Base-by-base conservation (phyloP, 2,329 filamentous ascomycete genomes). In the Scopulariopsis brevicaulis region DNA sequence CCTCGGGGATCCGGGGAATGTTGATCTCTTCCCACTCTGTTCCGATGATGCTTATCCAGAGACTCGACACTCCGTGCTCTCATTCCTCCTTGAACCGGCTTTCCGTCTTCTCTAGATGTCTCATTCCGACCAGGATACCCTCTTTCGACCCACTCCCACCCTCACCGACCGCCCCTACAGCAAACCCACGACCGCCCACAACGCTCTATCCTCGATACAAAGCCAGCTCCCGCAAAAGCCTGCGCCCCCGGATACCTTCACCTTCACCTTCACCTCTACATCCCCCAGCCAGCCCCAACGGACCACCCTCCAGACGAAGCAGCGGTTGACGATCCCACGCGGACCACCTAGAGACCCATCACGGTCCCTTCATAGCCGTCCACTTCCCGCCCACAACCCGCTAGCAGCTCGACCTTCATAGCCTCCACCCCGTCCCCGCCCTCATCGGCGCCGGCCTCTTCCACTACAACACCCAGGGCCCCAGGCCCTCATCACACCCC, bases 181-280 rank as follows among this genome's bases (percentile, higher is more conserved):
- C 54, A 7, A 22, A 56, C 53, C 57, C 65, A 69, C 5, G 12
- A 12, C 6, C 37, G 37, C 37, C 34, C 37, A 15, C 64, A 58
- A 84, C 83, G 81, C 75, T 84, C 65, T 76, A 77, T 72, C 62
- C 69, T 84, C 59, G 75, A 77, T 18, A 80, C 80, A 53, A 84
- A 84, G 68, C 69, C 83, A 62, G 81, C 80, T 60, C 72, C 84
- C 63, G 80, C 74, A 62, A 82, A 81, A 65, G 75, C 75, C 55
- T 81, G 81, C 65, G 67, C 84, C 77, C 46, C 77, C 72, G 67
- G 71, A 82, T 62, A 68, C 74, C 53, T 69, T 83, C 58, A 71
- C 77, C 66, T 70, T 76, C 60, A 55, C 61, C 58, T 53, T 55
- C 60, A 60, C 68, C 58, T 50, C 60, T 43, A 48, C 59, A 34